A percentile compares a stretch with the other conserved stretches of the same genome.
Evolutionary conservation across 441 rosid species (phyloP).

Genomic region (Kokia cookei): DNA sequence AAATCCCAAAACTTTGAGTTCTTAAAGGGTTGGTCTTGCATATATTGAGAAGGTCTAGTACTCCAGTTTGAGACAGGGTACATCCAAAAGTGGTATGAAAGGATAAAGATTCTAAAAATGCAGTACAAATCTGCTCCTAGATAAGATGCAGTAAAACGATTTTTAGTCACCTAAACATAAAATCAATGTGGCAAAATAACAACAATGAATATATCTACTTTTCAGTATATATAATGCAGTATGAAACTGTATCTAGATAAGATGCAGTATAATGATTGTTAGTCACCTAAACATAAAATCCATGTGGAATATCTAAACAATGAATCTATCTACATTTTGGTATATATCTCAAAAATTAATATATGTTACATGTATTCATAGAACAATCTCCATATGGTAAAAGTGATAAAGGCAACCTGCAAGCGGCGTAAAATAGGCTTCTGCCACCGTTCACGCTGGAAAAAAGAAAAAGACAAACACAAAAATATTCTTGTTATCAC

Average conservation of each 20-base stretch:
- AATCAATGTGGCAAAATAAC: too few relatives aligned
- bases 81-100: background rate
- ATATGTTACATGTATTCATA: background rate
- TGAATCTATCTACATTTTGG: background rate
- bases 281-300: background rate
- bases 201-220: too few relatives aligned
- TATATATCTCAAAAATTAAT: background rate
- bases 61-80: background rate
- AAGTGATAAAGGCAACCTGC: conserved; percentile 59
- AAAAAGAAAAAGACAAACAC: background rate
- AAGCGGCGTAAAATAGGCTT: conserved; percentile 89
- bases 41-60: background rate
- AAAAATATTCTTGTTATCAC: background rate
- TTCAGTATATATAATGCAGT: too few relatives aligned
- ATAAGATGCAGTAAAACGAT: background rate
- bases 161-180: background rate
- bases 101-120: background rate
- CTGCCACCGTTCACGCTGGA: conserved; percentile 94
- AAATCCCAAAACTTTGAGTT: background rate
- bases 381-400: conserved; percentile 2
- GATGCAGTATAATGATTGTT: background rate
- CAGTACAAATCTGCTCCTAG: background rate
- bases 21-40: background rate
- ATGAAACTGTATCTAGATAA: background rate
- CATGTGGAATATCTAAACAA: background rate